These are phyloP conservation scores for Pseudoscleropodium purum DNA, from an alignment of 225 moss, liverwort and hornwort species.

Conservation along the genomic window DNA sequence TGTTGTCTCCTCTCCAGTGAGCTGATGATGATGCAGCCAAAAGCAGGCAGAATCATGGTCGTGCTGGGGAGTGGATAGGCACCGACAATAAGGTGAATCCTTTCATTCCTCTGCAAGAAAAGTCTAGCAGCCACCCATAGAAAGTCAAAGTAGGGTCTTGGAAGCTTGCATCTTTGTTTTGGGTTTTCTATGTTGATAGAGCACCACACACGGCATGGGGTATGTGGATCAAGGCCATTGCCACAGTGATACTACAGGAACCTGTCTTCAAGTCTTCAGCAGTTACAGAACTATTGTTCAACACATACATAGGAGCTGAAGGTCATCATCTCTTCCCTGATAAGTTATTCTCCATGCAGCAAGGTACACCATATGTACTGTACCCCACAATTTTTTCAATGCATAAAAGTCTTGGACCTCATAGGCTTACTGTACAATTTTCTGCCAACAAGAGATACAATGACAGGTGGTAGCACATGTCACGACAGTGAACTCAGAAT, in stretches of 20 bases:
- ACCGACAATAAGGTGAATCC: conserved; percentile 3
- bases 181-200: background rate
- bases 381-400: background rate
- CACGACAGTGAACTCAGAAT: background rate
- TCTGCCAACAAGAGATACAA: background rate
- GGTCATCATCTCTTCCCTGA: background rate
- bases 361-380: background rate
- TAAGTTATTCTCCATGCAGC: background rate
- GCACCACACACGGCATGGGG: background rate
- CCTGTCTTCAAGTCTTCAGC: background rate
- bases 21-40: background rate
- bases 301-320: background rate
- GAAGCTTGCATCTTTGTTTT: background rate
- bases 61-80: conserved; percentile 13
- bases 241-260: background rate
- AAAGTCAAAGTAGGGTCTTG: background rate
- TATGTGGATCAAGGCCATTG: background rate
- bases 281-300: background rate
- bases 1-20: background rate
- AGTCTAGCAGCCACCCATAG: background rate
- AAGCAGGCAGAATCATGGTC: background rate
- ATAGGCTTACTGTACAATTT: background rate
- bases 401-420: background rate
- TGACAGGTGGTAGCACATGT: background rate
- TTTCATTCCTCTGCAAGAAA: background rate